Evolutionary conservation across 768 basidiomycete species (phyloP).

Genomic region (Lentinula aciculospora): DNA sequence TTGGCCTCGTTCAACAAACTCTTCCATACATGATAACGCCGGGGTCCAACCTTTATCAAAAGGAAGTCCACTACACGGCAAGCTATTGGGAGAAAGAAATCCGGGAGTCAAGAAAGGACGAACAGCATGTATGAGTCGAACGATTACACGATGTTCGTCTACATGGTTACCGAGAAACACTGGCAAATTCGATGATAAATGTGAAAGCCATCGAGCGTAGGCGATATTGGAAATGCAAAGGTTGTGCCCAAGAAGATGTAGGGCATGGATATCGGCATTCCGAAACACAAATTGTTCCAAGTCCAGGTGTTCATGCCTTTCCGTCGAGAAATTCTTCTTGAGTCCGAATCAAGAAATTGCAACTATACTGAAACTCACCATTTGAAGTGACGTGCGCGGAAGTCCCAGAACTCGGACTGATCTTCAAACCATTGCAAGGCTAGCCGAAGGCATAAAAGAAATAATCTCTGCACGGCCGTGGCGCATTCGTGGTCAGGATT

Average conservation of each 20-base stretch:
- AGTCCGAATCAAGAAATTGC: not conserved
- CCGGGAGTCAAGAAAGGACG: not conserved
- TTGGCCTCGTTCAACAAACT: not conserved
- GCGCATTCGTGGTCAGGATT: not conserved
- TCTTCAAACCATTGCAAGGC: slow-evolving; percentile 1
- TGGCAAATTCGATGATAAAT: not conserved
- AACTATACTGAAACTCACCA: not conserved
- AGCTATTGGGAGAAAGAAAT: not conserved
- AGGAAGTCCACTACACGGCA: not conserved
- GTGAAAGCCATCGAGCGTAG: not conserved
- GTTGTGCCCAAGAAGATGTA: not conserved
- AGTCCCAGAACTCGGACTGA: not conserved
- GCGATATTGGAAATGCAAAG: not conserved
- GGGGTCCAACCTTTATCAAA: not conserved
- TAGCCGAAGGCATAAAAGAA: not conserved
- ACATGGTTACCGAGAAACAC: not conserved
- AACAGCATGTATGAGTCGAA: not conserved
- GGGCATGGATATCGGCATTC: not conserved
- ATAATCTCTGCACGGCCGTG: not conserved
- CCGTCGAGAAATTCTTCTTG: not conserved
- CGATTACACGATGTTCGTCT: not conserved
- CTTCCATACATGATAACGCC: not conserved
- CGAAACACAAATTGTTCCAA: not conserved
- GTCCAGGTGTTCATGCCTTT: not conserved
- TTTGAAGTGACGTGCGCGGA: not conserved